Conservation (phyloP, 805 yeast species). For the Nakazawaea ernobii region DNA sequence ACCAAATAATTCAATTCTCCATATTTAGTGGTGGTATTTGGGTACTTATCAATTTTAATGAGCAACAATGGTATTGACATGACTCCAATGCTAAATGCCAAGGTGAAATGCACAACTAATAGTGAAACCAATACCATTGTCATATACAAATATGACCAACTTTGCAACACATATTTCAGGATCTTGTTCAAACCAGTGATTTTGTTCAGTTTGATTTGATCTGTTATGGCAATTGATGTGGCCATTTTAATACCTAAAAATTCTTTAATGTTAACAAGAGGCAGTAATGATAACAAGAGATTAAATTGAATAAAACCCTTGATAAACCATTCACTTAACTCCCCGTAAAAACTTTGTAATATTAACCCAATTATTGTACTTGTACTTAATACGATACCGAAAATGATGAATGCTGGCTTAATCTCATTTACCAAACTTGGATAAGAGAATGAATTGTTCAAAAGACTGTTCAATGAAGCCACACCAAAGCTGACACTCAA, state of each 20-base stretch:
- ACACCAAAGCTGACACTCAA: conserved; percentile 65
- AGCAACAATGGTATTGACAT: conserved; percentile 73
- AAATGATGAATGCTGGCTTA: conserved; percentile 22
- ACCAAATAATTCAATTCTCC: conserved; percentile 6
- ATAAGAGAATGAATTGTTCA: conserved; percentile 36
- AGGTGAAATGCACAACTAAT: conserved; percentile 77
- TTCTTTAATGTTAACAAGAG: conserved; percentile 1
- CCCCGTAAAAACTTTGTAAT: conserved; percentile 1
- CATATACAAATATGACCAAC: conserved; percentile 42
- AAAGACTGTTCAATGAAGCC: conserved; percentile 53
- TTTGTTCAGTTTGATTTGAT: background rate
- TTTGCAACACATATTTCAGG: conserved; percentile 20
- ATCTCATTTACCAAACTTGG: conserved; percentile 6
- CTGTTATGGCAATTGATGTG: background rate
- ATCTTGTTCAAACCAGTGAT: conserved; percentile 16
- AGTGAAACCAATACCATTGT: conserved; percentile 69
- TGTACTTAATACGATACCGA: conserved; percentile 19
- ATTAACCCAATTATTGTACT: conserved; percentile 20
- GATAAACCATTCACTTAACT: background rate
- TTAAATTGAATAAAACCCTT: background rate
- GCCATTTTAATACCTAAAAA: no score
- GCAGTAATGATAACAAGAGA: conserved; percentile 1
- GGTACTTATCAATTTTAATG: conserved; percentile 25
- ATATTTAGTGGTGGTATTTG: background rate
- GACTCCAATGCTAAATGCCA: conserved; percentile 68